Evolutionary conservation across 768 basidiomycete genomes (phyloP).

Genomic region (Strobilomyces dryophilus): DNA sequence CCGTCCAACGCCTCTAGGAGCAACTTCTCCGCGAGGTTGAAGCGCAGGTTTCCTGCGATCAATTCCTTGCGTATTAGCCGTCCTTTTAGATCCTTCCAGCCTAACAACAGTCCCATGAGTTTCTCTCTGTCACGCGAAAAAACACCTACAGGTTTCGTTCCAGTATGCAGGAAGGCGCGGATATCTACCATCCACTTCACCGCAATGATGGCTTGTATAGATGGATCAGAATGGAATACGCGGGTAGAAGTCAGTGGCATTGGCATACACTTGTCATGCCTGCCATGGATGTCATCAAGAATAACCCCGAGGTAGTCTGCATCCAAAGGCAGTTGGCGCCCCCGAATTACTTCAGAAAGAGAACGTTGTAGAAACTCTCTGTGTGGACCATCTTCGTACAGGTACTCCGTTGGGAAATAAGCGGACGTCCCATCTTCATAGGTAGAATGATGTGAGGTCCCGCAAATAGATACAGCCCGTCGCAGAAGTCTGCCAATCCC

Average conservation of each 20-base stretch:
- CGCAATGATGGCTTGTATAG: neutral
- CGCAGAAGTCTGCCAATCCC: neutral
- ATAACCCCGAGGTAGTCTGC: neutral
- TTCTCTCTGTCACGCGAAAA: neutral
- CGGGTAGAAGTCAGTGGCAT: neutral
- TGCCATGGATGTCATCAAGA: neutral
- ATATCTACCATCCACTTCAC: neutral
- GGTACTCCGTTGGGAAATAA: neutral
- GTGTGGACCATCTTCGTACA: neutral
- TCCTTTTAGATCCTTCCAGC: conserved; percentile 3
- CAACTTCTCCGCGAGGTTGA: neutral
- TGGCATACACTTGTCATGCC: neutral
- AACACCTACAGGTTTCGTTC: conserved; percentile 2
- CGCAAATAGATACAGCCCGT: conserved; percentile 8
- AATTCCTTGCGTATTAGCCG: neutral
- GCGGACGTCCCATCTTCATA: neutral
- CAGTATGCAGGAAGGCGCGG: neutral
- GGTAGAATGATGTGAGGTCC: conserved; percentile 7
- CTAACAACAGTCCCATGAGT: neutral
- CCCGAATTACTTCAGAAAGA: neutral
- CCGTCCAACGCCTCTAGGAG: neutral
- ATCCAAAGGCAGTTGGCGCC: neutral
- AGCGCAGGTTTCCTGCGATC: neutral
- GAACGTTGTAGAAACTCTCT: neutral
- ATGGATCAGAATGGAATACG: neutral